phyloP scores from a whole-genome alignment of 169 alveolate species.

The Cryptosporidium bovis region DNA sequence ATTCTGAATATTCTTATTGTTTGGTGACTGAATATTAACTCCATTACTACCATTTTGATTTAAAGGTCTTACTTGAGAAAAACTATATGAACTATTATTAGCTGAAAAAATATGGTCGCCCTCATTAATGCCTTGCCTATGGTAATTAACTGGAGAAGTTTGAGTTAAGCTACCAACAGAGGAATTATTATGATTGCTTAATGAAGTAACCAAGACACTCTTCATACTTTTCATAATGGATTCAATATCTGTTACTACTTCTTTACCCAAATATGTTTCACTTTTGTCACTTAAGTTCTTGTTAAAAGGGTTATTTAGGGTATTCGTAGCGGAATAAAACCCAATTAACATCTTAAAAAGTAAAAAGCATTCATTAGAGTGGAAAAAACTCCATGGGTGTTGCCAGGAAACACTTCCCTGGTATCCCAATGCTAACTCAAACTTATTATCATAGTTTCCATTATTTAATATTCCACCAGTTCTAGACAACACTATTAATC shows the following conservation, averaged over 20 bases:
- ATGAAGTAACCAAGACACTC: slow-evolving; percentile 14
- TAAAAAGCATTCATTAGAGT: slow-evolving; percentile 60
- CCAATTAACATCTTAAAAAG: slow-evolving; percentile 67
- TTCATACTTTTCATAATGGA: slow-evolving; percentile 37
- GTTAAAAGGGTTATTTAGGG: slow-evolving; percentile 1
- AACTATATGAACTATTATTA: slow-evolving; percentile 9
- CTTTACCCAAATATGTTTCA: slow-evolving; percentile 12
- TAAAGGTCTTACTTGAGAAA: background rate
- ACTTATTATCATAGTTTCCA: slow-evolving; percentile 72
- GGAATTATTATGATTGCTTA: slow-evolving; percentile 9
- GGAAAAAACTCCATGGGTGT: slow-evolving; percentile 73
- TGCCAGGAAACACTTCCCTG: slow-evolving; percentile 74
- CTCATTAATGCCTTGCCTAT: slow-evolving; percentile 15
- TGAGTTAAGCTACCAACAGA: slow-evolving; percentile 26
- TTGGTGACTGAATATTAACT: background rate
- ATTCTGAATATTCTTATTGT: background rate
- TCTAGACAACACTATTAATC: slow-evolving; percentile 48
- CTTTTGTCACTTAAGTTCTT: background rate
- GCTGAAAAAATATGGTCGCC: slow-evolving; percentile 15
- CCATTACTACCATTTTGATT: background rate
- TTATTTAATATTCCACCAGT: slow-evolving; percentile 55
- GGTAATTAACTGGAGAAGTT: slow-evolving; percentile 13
- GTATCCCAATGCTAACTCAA: slow-evolving; percentile 60
- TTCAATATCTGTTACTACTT: slow-evolving; percentile 28
- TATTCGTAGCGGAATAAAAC: slow-evolving; percentile 55